phyloP scores from a whole-genome alignment of 2,329 filamentous ascomycete genomes.

The Monosporascus sp. region DNA sequence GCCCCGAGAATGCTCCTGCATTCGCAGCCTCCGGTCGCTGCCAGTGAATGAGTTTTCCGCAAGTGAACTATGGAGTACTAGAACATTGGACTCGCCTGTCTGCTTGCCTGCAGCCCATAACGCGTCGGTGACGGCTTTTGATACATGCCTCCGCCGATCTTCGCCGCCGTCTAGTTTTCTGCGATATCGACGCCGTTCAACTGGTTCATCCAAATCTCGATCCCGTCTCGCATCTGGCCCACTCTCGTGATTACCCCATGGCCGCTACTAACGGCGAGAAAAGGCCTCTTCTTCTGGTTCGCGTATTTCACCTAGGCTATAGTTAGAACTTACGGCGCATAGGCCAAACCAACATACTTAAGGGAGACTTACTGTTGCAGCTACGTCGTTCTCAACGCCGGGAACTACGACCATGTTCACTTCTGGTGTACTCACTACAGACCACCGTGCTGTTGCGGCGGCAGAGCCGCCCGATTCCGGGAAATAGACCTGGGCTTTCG shows the following conservation, averaged over 20 bases:
- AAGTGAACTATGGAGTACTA: neutral
- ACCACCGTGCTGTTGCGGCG: constrained; percentile 39
- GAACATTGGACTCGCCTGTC: constrained; percentile 21
- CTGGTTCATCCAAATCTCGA: constrained; percentile 34
- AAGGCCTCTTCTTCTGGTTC: constrained; percentile 30
- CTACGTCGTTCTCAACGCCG: constrained; percentile 43
- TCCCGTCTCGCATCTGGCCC: constrained; percentile 32
- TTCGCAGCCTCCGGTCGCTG: constrained; percentile 39
- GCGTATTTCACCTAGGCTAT: constrained; percentile 33
- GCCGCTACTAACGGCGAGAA: constrained; percentile 32
- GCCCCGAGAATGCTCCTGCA: constrained; percentile 42
- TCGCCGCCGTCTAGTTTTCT: constrained; percentile 29
- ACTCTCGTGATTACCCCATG: constrained; percentile 35
- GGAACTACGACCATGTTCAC: constrained; percentile 43
- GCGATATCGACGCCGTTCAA: constrained; percentile 30
- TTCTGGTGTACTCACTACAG: constrained; percentile 35
- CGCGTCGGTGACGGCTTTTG: constrained; percentile 30
- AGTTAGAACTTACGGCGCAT: neutral
- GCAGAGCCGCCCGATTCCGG: constrained; percentile 36
- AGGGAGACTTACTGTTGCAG: constrained; percentile 34
- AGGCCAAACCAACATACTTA: neutral
- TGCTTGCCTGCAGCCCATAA: constrained; percentile 38
- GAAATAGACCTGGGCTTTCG: constrained; percentile 34
- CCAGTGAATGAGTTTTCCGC: neutral
- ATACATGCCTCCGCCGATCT: constrained; percentile 33